Evolutionary conservation across 139 green algal genomes (phyloP).

Genomic region (Spirogloea muscicola): DNA sequence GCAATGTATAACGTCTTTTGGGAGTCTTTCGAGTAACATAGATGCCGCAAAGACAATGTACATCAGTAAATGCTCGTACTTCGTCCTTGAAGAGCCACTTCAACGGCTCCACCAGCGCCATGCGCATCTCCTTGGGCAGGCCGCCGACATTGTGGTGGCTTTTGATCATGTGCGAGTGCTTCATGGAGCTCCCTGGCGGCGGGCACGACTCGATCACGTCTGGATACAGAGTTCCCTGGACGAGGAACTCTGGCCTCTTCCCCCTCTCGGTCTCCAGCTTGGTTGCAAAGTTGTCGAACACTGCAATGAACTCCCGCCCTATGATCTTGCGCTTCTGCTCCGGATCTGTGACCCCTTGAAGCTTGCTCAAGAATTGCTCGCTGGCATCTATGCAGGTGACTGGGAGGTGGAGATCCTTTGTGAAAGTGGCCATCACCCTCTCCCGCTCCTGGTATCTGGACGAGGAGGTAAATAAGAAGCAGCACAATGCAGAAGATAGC

Average conservation of each 20-base stretch:
- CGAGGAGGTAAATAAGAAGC: no score
- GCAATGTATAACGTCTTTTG: not conserved
- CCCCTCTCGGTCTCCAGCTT: slow-evolving; percentile 26
- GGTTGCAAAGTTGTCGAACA: slow-evolving; percentile 80
- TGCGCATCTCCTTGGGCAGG: slow-evolving; percentile 93
- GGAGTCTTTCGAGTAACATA: not conserved
- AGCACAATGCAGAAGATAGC: no score
- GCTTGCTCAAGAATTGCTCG: slow-evolving; percentile 51
- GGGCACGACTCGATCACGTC: slow-evolving; percentile 99
- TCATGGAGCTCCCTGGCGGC: slow-evolving; percentile 86
- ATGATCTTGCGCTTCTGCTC: slow-evolving; percentile 97
- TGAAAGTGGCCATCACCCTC: slow-evolving; percentile 94
- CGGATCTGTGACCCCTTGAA: slow-evolving; percentile 81
- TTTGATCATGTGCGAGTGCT: slow-evolving; percentile 99
- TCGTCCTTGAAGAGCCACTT: slow-evolving; percentile 97
- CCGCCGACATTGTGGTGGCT: slow-evolving; percentile 98
- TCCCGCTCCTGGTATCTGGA: slow-evolving; percentile 76
- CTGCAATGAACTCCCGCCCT: slow-evolving; percentile 87
- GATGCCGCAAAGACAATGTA: not conserved
- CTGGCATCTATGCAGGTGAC: slow-evolving; percentile 83
- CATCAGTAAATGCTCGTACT: slow-evolving; percentile 1
- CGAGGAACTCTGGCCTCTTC: slow-evolving; percentile 46
- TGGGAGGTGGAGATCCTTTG: slow-evolving; percentile 90
- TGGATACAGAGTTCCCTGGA: slow-evolving; percentile 93
- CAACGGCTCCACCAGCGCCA: slow-evolving; percentile 96